Evolutionary conservation across 177 flowering plant genomes (phyloP), one percentile per base, ranked within the genome.

Genomic region (Vitis hybrid): DNA sequence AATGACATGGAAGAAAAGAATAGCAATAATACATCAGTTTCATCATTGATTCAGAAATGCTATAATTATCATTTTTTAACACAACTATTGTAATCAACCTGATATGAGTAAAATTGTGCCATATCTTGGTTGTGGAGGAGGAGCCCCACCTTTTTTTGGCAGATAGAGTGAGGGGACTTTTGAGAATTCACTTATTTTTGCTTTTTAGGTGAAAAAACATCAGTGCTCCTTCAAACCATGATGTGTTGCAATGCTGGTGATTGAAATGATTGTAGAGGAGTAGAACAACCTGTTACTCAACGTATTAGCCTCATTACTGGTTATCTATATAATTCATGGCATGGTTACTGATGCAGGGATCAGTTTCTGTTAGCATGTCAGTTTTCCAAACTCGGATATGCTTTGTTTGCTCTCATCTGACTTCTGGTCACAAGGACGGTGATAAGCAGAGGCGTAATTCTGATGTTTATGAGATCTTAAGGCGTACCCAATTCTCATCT

Each of bases 301-400:
- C 0, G 51, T 16, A 18, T 12, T 48, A 62, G 2, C n/a, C 33
- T 18, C 51, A 18, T 68, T 56, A 50, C 50, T 20, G 51, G 48
- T 49, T 69, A 57, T 73, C 51, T 70, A 31, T 52, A 16, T 62
- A 61, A 55, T 51, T 26, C 16, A 57, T 72, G 62, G 6, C 16
- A 57, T 72, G 62, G 9, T 63, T 63, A 3, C 15, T 77, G 62
- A 59, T 84, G 81, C 90, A 95, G 98, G 99, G 99, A 72, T 96
- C 98, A 61, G 89, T 96, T 71, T 90, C 98, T 52, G 86, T 96
- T 45, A 96, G 99, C 85, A 88, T 96, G 97, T 85, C 97, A 49
- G 80, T 96, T 49, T 96, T 71, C 77, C 99, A 96, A 59, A 80
- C 95, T 20, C 81, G 90, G 62, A 53, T 96, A 45, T 96, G 98